Evolutionary conservation across 768 basidiomycete genomes (phyloP).

Genomic region (Termitomyces sp.): DNA sequence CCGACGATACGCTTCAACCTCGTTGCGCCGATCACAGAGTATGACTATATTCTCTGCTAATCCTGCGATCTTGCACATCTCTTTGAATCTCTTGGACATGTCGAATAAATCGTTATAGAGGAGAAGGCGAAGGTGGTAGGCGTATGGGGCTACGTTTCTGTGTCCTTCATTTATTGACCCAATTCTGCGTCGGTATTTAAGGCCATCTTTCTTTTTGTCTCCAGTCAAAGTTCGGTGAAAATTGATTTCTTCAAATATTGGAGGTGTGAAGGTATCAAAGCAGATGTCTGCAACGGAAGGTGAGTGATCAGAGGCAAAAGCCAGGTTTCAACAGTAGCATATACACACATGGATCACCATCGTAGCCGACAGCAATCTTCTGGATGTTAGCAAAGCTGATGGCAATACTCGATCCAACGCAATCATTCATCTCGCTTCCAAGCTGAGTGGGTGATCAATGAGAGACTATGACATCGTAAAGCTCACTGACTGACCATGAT

Average conservation of each 20-base stretch:
- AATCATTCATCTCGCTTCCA: slow-evolving; percentile 48
- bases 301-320: slow-evolving; percentile 3
- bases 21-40: slow-evolving; percentile 21
- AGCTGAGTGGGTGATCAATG: slow-evolving; percentile 34
- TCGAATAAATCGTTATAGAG: slow-evolving; percentile 45
- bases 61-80: slow-evolving; percentile 47
- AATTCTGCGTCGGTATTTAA: slow-evolving; percentile 52
- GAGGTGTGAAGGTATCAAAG: slow-evolving; percentile 63
- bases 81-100: slow-evolving; percentile 41
- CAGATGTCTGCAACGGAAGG: slow-evolving; percentile 43
- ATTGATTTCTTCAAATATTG: slow-evolving; percentile 52
- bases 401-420: slow-evolving; percentile 42
- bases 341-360: slow-evolving; percentile 59
- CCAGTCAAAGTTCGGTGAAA: slow-evolving; percentile 49
- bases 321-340: not conserved
- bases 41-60: slow-evolving; percentile 28
- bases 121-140: slow-evolving; percentile 62
- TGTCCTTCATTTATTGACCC: slow-evolving; percentile 57
- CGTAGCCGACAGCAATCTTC: slow-evolving; percentile 55
- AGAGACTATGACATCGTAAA: not conserved
- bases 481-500: slow-evolving; percentile 39
- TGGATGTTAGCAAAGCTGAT: slow-evolving; percentile 54
- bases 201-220: slow-evolving; percentile 28
- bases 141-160: slow-evolving; percentile 56
- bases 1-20: slow-evolving; percentile 43